Evolutionary conservation across 352 stramenopile species (phyloP), one percentile per base, ranked within the genome.

Genomic region (Pythium dissimile): DNA sequence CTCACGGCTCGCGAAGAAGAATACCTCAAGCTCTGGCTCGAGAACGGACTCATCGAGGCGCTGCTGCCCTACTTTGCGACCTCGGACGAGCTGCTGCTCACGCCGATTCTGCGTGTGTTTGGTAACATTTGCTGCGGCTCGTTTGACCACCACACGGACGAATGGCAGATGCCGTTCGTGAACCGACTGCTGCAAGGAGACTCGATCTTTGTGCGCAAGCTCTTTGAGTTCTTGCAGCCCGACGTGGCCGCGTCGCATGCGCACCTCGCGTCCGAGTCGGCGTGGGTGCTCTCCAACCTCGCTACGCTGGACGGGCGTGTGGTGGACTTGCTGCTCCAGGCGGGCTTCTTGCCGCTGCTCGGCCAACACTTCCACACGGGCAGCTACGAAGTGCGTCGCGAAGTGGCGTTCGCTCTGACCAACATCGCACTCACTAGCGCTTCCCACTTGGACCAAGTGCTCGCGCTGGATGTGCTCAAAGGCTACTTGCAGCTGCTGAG

Each of bases 201-300:
- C 7, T 84, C 74, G 18, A 56, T 73, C 2, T 85, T 91, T 31
- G 48, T 91, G 13, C 69, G 66, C 15, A 88, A 88, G 59, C 51
- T 92, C 11, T 32, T 59, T 23, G 73, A 69, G 47, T 88, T 92
- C 38, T 55, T 92, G 24, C 65, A 82, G 39, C 63, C 74, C 20
- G 75, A 75, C 28, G 65, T 64, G 0, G 49, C 62, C 1, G 32
- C 55, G 1, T 50, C 31, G 5, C 67, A 71, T 48, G 66, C 68
- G 11, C 66, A 80, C 45, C 58, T 89, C 15, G 73, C 80, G 7
- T 66, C 75, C 42, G 83, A 93, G 64, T 73, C 75, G 27, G 76
- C 83, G 20, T 93, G 80, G 80, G 83, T 90, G 8, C 35, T 90
- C 6, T 90, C 83, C n/a, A 93, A 90, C 47, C 56, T 93, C 26